These are phyloP conservation scores for Diaporthe sp. DNA, from an alignment of 2,329 filamentous ascomycete species.

Conservation along the genomic window DNA sequence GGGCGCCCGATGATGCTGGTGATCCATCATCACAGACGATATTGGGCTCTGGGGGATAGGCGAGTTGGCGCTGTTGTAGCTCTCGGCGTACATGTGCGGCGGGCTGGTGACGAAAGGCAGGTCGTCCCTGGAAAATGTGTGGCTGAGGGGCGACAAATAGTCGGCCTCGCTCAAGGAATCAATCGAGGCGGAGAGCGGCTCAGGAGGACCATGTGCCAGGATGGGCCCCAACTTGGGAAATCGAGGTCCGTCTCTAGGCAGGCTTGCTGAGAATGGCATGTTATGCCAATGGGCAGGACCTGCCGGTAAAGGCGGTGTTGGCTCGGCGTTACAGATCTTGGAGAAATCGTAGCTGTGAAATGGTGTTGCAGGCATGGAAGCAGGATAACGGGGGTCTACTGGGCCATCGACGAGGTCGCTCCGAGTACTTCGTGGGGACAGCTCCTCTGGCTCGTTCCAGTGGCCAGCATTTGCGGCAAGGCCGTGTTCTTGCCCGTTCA, in stretches of 20 bases:
- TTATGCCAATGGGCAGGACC: constrained; percentile 59
- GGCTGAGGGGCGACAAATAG: constrained; percentile 69
- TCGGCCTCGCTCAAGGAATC: constrained; percentile 73
- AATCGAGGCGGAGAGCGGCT: constrained; percentile 66
- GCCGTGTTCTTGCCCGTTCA: constrained; percentile 29
- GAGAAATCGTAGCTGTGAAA: constrained; percentile 62
- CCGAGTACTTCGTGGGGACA: constrained; percentile 48
- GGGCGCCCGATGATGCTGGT: constrained; percentile 60
- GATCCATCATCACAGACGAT: constrained; percentile 67
- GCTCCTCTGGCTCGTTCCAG: constrained; percentile 55
- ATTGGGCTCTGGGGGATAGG: constrained; percentile 68
- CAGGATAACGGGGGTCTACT: constrained; percentile 51
- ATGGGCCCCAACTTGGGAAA: constrained; percentile 58
- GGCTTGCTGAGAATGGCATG: constrained; percentile 60
- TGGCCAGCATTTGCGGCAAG: constrained; percentile 50
- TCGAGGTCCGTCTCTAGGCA: constrained; percentile 55
- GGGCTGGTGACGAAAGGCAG: constrained; percentile 69
- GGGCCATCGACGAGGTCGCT: constrained; percentile 53
- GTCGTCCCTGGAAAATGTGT: constrained; percentile 67
- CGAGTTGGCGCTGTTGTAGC: constrained; percentile 65
- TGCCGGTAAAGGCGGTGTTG: constrained; percentile 52
- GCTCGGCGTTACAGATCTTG: constrained; percentile 62
- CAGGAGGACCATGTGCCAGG: constrained; percentile 56
- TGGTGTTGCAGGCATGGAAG: constrained; percentile 58
- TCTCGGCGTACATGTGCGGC: constrained; percentile 66